phyloP scores from a whole-genome alignment of 2,329 filamentous ascomycete genomes.

The Talaromyces sp. region DNA sequence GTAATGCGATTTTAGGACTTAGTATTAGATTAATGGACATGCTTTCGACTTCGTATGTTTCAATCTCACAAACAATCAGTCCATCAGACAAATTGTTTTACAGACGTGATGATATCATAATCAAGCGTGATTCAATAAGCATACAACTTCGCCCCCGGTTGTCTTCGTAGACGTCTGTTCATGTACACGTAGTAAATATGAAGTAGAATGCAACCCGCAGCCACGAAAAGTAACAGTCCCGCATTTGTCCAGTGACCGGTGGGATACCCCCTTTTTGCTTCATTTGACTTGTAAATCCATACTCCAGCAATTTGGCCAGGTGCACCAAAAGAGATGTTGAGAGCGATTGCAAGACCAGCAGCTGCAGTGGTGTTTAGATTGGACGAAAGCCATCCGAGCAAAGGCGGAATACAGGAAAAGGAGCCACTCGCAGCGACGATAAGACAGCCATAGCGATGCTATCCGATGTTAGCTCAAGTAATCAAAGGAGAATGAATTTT shows the following conservation, averaged over 20 bases:
- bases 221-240: conserved; percentile 58
- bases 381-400: conserved; percentile 67
- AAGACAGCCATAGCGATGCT: conserved; percentile 64
- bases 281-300: conserved; percentile 68
- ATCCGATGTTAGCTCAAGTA: neutral
- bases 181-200: conserved; percentile 55
- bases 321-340: conserved; percentile 67
- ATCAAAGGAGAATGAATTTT: neutral
- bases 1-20: neutral
- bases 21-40: neutral
- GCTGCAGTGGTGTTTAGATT: conserved; percentile 65
- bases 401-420: conserved; percentile 66
- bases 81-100: too few relatives aligned
- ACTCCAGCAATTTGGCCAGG: conserved; percentile 69
- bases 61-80: neutral
- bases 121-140: conserved; percentile 10
- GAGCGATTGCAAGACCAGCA: conserved; percentile 65
- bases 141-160: neutral
- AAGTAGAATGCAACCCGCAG: conserved; percentile 53
- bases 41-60: neutral
- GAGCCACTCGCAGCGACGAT: conserved; percentile 65
- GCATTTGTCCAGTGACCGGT: conserved; percentile 69
- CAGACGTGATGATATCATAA: too few relatives aligned
- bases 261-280: conserved; percentile 60
- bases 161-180: conserved; percentile 32